Percentiles rank a stretch among this genome's conserved stretches.
Conservation (phyloP, 495 filamentous ascomycete species). For the Xylaria scruposa region DNA sequence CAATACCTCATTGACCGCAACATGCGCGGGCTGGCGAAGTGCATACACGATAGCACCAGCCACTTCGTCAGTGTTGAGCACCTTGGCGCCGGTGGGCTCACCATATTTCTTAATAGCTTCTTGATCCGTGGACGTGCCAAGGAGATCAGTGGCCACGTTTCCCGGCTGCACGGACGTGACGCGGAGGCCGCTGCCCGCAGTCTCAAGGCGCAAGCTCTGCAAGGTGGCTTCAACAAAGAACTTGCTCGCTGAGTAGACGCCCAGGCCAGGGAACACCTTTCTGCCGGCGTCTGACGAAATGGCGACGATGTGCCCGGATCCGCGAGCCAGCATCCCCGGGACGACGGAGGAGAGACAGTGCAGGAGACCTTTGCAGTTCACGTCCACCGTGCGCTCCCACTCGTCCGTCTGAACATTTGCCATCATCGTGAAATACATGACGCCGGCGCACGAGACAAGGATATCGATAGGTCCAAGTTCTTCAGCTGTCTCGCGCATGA, state of each 20-base stretch:
- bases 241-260: conserved; percentile 75
- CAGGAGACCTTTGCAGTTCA: conserved; percentile 76
- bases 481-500: conserved; percentile 58
- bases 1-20: conserved; percentile 73
- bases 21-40: conserved; percentile 66
- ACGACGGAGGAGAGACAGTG: conserved; percentile 65
- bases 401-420: conserved; percentile 67
- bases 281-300: conserved; percentile 74
- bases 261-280: conserved; percentile 74
- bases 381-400: conserved; percentile 73
- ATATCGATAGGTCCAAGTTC: conserved; percentile 70
- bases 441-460: conserved; percentile 70
- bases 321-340: conserved; percentile 67
- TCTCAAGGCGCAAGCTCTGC: conserved; percentile 70
- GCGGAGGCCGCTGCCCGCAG: conserved; percentile 66
- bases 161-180: conserved; percentile 72
- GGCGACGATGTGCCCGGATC: conserved; percentile 65
- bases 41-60: conserved; percentile 70
- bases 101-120: conserved; percentile 75
- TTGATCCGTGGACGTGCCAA: conserved; percentile 68
- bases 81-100: conserved; percentile 68
- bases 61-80: conserved; percentile 67
- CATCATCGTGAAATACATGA: conserved; percentile 82
- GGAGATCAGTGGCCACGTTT: conserved; percentile 67
- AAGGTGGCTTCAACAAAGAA: conserved; percentile 77